Evolutionary conservation across 1,139 yeast species (phyloP).

Genomic region (Scheffersomyces titani): DNA sequence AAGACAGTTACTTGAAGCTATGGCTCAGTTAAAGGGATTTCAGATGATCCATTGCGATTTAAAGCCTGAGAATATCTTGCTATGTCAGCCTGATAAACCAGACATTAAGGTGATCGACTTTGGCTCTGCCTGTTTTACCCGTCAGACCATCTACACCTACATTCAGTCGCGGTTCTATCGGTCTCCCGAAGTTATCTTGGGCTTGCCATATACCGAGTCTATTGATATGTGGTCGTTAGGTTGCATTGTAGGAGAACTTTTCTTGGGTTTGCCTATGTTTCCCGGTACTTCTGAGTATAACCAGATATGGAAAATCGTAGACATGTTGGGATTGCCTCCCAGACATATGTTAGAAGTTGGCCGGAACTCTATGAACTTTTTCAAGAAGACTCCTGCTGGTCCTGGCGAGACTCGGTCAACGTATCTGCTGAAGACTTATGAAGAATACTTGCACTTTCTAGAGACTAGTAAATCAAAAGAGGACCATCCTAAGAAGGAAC

Average conservation of each 20-base stretch:
- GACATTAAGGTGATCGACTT: slow-evolving; percentile 92
- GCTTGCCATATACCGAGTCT: slow-evolving; percentile 86
- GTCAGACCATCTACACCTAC: slow-evolving; percentile 88
- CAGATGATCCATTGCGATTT: slow-evolving; percentile 93
- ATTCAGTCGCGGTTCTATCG: slow-evolving; percentile 95
- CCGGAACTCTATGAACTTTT: slow-evolving; percentile 72
- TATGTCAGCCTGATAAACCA: slow-evolving; percentile 82
- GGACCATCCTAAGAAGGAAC: slow-evolving; percentile 65
- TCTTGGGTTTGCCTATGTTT: slow-evolving; percentile 88
- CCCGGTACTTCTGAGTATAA: slow-evolving; percentile 96
- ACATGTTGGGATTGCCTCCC: slow-evolving; percentile 87
- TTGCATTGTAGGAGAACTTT: slow-evolving; percentile 92
- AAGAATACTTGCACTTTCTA: slow-evolving; percentile 41
- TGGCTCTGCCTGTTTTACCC: slow-evolving; percentile 93
- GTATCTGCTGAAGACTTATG: slow-evolving; percentile 33
- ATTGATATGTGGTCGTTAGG: slow-evolving; percentile 99
- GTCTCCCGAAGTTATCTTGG: slow-evolving; percentile 92
- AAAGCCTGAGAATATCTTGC: slow-evolving; percentile 91
- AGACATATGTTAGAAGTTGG: slow-evolving; percentile 98
- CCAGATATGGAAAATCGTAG: slow-evolving; percentile 79
- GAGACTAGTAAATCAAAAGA: slow-evolving; percentile 28
- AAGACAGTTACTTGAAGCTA: slow-evolving; percentile 76
- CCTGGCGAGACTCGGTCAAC: slow-evolving; percentile 14
- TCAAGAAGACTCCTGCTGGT: slow-evolving; percentile 46
- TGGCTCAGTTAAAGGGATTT: slow-evolving; percentile 77